Evolutionary conservation across 345 rosid species (phyloP).

Genomic region (Isatis tinctoria): DNA sequence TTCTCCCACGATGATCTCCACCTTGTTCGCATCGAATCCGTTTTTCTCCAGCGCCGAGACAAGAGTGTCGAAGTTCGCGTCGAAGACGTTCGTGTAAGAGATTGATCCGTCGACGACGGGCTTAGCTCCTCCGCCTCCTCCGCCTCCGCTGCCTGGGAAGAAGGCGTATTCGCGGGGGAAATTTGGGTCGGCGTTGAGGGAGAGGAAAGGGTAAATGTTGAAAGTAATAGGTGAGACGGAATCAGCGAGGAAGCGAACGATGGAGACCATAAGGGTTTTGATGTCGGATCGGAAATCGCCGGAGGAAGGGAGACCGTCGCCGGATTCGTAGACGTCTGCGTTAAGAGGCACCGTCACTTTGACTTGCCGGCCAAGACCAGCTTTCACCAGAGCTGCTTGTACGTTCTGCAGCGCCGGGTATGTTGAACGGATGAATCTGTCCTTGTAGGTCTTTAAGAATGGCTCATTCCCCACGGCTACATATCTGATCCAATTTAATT

Average conservation of each 20-base stretch:
- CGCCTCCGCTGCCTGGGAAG: constrained; percentile 43
- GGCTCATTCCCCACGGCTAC: constrained; percentile 96
- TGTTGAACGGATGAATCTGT: constrained; percentile 47
- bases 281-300: constrained; percentile 77
- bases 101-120: constrained; percentile 80
- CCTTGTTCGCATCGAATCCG: constrained; percentile 51
- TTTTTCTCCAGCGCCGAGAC: constrained; percentile 67
- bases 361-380: constrained; percentile 66
- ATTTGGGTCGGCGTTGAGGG: constrained; percentile 66
- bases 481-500: constrained; percentile 37
- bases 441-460: constrained; percentile 64
- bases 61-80: constrained; percentile 84
- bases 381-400: constrained; percentile 87
- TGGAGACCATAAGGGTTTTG: constrained; percentile 53
- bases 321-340: constrained; percentile 70
- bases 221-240: constrained; percentile 55
- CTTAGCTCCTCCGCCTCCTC: constrained; percentile 22
- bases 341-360: constrained; percentile 83
- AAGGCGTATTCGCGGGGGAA: constrained; percentile 82
- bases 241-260: constrained; percentile 58
- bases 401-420: constrained; percentile 83
- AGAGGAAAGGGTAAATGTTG: constrained; percentile 92
- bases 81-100: constrained; percentile 77
- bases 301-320: constrained; percentile 60
- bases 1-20: constrained; percentile 79